A percentile compares a stretch with the other conserved stretches of the same genome.
These are phyloP conservation scores for Collybia nuda DNA, from an alignment of 768 basidiomycete species.

Conservation along the genomic window DNA sequence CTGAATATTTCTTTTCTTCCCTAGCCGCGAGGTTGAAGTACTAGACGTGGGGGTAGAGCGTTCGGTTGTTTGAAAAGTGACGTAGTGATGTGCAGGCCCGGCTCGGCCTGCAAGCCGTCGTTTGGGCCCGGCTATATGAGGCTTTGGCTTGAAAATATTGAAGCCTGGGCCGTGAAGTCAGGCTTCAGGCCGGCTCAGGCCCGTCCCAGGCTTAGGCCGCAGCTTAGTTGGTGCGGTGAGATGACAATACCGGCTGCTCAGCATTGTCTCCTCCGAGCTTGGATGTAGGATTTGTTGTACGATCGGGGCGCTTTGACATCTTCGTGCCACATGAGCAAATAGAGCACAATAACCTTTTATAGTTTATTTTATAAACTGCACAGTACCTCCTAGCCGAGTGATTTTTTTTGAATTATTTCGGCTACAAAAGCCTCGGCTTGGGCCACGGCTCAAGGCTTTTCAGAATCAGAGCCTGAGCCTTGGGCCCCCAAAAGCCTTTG, in stretches of 20 bases:
- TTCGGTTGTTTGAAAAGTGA: too few species aligned
- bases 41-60: too few species aligned
- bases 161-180: too few species aligned
- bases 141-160: too few species aligned
- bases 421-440: conserved; percentile 8
- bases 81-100: too few species aligned
- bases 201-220: too few species aligned
- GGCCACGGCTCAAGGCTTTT: conserved; percentile 6
- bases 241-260: not conserved
- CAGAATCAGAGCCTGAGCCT: conserved; percentile 4
- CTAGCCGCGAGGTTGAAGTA: too few species aligned
- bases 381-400: not conserved
- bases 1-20: too few species aligned
- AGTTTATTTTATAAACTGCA: not conserved
- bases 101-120: too few species aligned
- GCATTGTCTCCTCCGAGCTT: not conserved
- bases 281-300: not conserved
- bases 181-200: too few species aligned
- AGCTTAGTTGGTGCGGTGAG: not conserved
- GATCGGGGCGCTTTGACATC: not conserved
- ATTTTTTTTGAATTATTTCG: not conserved
- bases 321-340: not conserved
- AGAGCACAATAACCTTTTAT: not conserved
- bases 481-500: conserved; percentile 2
- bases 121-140: too few species aligned